phyloP scores from a whole-genome alignment of 208 protist genomes.

The Leishmania aethiopica region DNA sequence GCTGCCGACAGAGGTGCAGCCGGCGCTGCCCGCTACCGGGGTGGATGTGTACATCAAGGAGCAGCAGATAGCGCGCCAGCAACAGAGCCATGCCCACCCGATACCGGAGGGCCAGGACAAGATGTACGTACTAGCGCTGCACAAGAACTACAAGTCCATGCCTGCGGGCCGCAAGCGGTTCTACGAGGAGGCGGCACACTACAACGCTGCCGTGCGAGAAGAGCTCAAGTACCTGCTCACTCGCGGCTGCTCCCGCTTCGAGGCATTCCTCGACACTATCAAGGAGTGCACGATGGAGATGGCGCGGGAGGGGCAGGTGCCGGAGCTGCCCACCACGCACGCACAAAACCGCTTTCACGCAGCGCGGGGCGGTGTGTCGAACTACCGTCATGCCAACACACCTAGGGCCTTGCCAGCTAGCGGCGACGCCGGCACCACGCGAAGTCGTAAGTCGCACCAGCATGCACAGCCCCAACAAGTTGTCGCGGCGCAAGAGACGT shows the following conservation, averaged over 20 bases:
- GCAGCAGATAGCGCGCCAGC: constrained; percentile 32
- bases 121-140: constrained; percentile 61
- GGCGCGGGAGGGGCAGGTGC: constrained; percentile 38
- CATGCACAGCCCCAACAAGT: background rate
- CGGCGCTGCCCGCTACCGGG: constrained; percentile 62
- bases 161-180: constrained; percentile 41
- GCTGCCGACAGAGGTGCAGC: constrained; percentile 45
- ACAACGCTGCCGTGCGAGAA: constrained; percentile 57
- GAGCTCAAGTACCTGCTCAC: constrained; percentile 62
- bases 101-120: constrained; percentile 43
- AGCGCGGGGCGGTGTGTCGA: background rate
- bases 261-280: constrained; percentile 55
- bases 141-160: constrained; percentile 65
- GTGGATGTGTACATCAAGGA: constrained; percentile 84
- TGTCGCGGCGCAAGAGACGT: background rate
- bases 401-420: background rate
- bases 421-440: background rate
- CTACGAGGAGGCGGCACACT: constrained; percentile 68
- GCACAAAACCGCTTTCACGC: constrained; percentile 23
- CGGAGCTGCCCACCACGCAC: constrained; percentile 19
- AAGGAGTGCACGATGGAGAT: constrained; percentile 71
- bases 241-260: constrained; percentile 67
- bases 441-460: background rate
- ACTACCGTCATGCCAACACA: background rate
- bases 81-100: constrained; percentile 1